Conservation (phyloP, 2,329 filamentous ascomycete species). For the Pyricularia pennisetigena region DNA sequence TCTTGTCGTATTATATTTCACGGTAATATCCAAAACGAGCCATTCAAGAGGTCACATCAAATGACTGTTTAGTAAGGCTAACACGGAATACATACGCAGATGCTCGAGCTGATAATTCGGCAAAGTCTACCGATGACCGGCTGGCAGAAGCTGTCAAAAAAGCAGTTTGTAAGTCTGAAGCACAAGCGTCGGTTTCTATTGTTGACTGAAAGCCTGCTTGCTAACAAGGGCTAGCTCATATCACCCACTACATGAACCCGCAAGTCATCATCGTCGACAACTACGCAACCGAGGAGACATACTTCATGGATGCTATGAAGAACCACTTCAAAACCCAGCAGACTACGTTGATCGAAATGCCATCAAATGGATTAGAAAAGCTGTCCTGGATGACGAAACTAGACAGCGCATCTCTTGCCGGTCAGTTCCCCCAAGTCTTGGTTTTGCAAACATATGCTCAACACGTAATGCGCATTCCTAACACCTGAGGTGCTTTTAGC, state of each 20-base stretch:
- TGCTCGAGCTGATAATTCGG: conserved; percentile 65
- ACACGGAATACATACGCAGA: conserved; percentile 32
- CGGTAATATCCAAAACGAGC: conserved; percentile 25
- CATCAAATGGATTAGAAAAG: conserved; percentile 48
- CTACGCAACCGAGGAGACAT: conserved; percentile 54
- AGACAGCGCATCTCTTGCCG: conserved; percentile 59
- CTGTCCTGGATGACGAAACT: conserved; percentile 72
- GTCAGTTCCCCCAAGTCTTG: conserved; percentile 27
- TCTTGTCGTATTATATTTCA: conserved; percentile 56
- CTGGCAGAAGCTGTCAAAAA: conserved; percentile 54
- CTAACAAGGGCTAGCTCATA: conserved; percentile 60
- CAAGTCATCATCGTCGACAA: conserved; percentile 68
- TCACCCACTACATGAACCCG: conserved; percentile 66
- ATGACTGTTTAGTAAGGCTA: conserved; percentile 7
- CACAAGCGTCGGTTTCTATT: conserved; percentile 2
- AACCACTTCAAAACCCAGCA: conserved; percentile 39
- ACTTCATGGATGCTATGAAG: conserved; percentile 53
- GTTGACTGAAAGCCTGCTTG: conserved; percentile 18
- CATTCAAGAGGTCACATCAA: not conserved
- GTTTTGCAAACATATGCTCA: not conserved
- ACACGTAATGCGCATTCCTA: not conserved
- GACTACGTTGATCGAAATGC: conserved; percentile 66
- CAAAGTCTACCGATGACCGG: conserved; percentile 58
- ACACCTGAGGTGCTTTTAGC: conserved; percentile 27
- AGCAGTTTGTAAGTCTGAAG: conserved; percentile 46